These are phyloP conservation scores for Rutstroemia sp. DNA, from an alignment of 2,329 filamentous ascomycete species.

Conservation along the genomic window DNA sequence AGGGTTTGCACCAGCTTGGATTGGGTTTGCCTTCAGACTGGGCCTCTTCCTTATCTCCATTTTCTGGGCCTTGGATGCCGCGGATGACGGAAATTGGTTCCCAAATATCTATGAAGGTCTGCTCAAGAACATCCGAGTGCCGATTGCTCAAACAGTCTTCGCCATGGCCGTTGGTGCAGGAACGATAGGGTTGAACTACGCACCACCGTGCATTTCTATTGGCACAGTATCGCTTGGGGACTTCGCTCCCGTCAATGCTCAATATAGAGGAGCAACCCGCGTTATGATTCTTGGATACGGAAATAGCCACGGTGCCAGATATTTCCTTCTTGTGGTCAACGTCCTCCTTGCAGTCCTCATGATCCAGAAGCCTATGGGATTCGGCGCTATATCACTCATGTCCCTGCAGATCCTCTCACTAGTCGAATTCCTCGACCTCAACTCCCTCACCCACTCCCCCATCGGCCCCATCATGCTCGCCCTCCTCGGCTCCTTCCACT, in stretches of 20 bases:
- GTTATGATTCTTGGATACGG: constrained; percentile 85
- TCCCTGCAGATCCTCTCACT: constrained; percentile 83
- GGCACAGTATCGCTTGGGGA: constrained; percentile 33
- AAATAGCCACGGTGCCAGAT: constrained; percentile 87
- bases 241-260: constrained; percentile 14
- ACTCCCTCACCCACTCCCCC: constrained; percentile 54
- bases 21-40: constrained; percentile 69
- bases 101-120: constrained; percentile 46
- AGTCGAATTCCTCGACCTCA: constrained; percentile 56
- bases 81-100: constrained; percentile 80
- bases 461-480: constrained; percentile 81
- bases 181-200: constrained; percentile 77
- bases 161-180: constrained; percentile 77
- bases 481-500: constrained; percentile 88
- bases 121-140: constrained; percentile 68
- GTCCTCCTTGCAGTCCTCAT: constrained; percentile 70
- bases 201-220: constrained; percentile 77
- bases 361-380: constrained; percentile 91
- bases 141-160: constrained; percentile 73
- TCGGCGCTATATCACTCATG: constrained; percentile 73
- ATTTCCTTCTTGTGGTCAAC: constrained; percentile 75
- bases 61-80: constrained; percentile 87
- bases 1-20: constrained; percentile 77
- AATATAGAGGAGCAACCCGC: constrained; percentile 37
- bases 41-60: constrained; percentile 68